Evolutionary conservation across 2,329 filamentous ascomycete genomes (phyloP).

Genomic region (Neodidymelliopsis sp.): DNA sequence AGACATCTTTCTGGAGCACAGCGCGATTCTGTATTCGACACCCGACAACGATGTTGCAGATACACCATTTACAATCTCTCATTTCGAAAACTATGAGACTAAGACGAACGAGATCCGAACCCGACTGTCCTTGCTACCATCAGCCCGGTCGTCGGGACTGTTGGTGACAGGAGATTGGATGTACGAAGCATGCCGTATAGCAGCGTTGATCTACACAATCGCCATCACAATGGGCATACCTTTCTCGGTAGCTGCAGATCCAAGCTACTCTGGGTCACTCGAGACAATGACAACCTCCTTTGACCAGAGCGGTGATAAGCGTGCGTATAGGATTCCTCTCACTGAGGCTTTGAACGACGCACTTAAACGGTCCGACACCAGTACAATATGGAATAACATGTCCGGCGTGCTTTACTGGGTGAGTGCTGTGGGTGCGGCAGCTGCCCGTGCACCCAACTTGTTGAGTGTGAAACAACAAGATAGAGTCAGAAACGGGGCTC

Average conservation of each 20-base stretch:
- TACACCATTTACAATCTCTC: neutral
- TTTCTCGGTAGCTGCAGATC: constrained; percentile 40
- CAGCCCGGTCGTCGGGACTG: constrained; percentile 31
- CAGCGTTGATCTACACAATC: constrained; percentile 42
- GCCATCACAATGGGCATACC: constrained; percentile 38
- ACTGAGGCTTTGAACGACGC: constrained; percentile 32
- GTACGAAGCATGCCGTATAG: constrained; percentile 46
- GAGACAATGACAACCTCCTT: neutral
- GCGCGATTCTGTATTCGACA: constrained; percentile 1
- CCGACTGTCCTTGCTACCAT: constrained; percentile 28
- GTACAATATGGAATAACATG: constrained; percentile 43
- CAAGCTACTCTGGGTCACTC: neutral
- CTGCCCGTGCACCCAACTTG: constrained; percentile 28
- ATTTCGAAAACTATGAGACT: constrained; percentile 20
- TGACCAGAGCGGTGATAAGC: neutral
- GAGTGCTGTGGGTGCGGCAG: constrained; percentile 40
- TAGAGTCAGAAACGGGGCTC: constrained; percentile 17
- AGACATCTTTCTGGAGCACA: constrained; percentile 34
- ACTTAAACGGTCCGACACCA: constrained; percentile 32
- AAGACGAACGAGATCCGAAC: constrained; percentile 24
- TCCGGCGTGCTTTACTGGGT: constrained; percentile 47
- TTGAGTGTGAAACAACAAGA: constrained; percentile 21
- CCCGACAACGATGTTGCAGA: constrained; percentile 14
- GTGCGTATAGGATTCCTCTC: constrained; percentile 17
- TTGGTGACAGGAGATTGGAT: constrained; percentile 38